Conservation (phyloP, 2,329 filamentous ascomycete genomes). For the Nigrospora osmanthi region DNA sequence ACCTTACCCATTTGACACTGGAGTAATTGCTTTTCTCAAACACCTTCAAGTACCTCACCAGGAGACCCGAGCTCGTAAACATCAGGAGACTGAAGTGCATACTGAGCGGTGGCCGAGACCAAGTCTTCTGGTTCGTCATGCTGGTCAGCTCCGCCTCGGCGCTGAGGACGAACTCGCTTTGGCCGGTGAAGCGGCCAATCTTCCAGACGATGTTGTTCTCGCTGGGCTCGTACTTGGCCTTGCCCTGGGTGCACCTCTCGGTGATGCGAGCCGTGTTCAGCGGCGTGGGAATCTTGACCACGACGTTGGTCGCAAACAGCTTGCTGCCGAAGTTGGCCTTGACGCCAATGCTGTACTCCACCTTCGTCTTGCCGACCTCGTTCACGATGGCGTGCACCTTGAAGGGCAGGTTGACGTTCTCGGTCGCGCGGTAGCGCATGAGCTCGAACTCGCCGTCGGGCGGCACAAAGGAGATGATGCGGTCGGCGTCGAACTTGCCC, state of each 20-base stretch:
- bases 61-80: constrained; percentile 90
- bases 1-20: constrained; percentile 97
- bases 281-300: constrained; percentile 89
- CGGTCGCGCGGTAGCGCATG: constrained; percentile 96
- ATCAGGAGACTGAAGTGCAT: constrained; percentile 91
- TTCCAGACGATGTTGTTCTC: constrained; percentile 99
- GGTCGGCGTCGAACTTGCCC: constrained; percentile 90
- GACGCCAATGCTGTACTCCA: constrained; percentile 97
- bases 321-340: constrained; percentile 96
- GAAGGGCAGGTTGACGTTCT: constrained; percentile 98
- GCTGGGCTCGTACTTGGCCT: constrained; percentile 96
- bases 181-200: constrained; percentile 96
- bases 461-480: constrained; percentile 94
- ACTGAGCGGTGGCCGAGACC: constrained; percentile 88
- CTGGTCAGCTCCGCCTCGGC: constrained; percentile 89
- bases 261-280: constrained; percentile 93
- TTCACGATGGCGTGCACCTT: constrained; percentile 98
- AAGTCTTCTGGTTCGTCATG: constrained; percentile 97
- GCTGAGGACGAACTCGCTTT: constrained; percentile 90
- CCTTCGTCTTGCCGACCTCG: constrained; percentile 92
- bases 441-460: constrained; percentile 97
- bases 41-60: constrained; percentile 94
- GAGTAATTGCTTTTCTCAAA: constrained; percentile 99
- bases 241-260: constrained; percentile 88
- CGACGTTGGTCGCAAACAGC: constrained; percentile 92